Percentiles rank a stretch among this genome's conserved stretches.
phyloP scores from a whole-genome alignment of 1,284 basidiomycete species.

The Sphagnurus paluster region DNA sequence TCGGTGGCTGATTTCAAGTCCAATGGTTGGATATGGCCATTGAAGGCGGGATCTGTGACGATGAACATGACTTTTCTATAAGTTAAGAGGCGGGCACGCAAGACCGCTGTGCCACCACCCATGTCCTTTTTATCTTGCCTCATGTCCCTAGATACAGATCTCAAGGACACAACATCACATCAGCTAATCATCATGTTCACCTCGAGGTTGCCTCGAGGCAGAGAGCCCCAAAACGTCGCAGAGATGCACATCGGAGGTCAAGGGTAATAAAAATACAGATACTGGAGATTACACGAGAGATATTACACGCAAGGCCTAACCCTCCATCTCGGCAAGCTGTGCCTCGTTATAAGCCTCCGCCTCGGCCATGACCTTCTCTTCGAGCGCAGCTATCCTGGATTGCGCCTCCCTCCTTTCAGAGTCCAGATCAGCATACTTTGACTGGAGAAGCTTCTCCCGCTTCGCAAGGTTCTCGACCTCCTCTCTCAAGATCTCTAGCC shows the following conservation, averaged over 20 bases:
- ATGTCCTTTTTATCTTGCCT: constrained; percentile 12
- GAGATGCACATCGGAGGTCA: not conserved
- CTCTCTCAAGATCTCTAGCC: constrained; percentile 75
- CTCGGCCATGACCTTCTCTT: constrained; percentile 78
- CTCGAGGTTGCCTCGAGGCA: constrained; percentile 9
- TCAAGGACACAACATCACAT: constrained; percentile 7
- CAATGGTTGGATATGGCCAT: not conserved
- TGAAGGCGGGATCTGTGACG: not conserved
- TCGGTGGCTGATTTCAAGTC: constrained; percentile 20
- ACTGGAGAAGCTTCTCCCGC: constrained; percentile 77
- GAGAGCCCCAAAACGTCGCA: not conserved
- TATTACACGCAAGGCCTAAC: constrained; percentile 23
- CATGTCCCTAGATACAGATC: constrained; percentile 10
- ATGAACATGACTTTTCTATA: constrained; percentile 4
- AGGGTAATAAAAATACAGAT: constrained; percentile 12
- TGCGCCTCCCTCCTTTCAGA: constrained; percentile 68
- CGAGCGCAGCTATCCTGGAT: constrained; percentile 59
- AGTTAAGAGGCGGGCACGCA: constrained; percentile 1
- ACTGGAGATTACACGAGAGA: constrained; percentile 12
- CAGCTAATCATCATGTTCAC: constrained; percentile 5
- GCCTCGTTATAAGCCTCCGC: constrained; percentile 82
- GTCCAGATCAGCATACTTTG: constrained; percentile 81
- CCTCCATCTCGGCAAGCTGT: constrained; percentile 64
- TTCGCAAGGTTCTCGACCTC: constrained; percentile 82
- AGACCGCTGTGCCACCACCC: constrained; percentile 1